Conservation (phyloP, 441 rosid genomes). For the Melastoma candidum region DNA sequence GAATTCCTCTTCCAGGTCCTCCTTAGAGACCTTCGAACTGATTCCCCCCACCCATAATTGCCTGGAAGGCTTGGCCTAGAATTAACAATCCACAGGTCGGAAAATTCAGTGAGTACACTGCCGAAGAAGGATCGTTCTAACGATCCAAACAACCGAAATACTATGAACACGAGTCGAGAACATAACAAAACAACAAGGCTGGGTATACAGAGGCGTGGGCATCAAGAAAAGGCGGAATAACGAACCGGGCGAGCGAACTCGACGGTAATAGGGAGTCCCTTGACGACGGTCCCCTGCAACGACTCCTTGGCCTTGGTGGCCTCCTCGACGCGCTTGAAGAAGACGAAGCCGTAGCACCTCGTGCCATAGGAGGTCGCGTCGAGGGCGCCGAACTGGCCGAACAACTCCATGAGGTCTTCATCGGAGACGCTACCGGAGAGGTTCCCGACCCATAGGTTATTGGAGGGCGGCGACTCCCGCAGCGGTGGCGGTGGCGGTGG, state of each 20-base stretch:
- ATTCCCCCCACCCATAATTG: slow-evolving; percentile 93
- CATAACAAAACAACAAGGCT: neutral
- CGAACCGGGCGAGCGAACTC: slow-evolving; percentile 96
- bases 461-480: slow-evolving; percentile 39
- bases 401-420: slow-evolving; percentile 45
- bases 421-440: slow-evolving; percentile 33
- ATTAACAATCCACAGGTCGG: slow-evolving; percentile 2
- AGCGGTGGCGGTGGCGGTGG: slow-evolving; percentile 4
- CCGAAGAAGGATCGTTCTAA: no score
- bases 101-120: no score
- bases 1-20: slow-evolving; percentile 69
- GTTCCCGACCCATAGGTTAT: slow-evolving; percentile 81
- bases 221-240: slow-evolving; percentile 24
- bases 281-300: slow-evolving; percentile 50
- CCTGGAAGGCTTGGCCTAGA: slow-evolving; percentile 81
- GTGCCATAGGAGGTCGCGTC: slow-evolving; percentile 55
- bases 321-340: slow-evolving; percentile 41
- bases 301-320: slow-evolving; percentile 61
- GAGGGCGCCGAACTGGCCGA: slow-evolving; percentile 47
- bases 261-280: slow-evolving; percentile 54
- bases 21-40: slow-evolving; percentile 51
- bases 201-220: neutral
- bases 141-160: no score
- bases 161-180: no score
- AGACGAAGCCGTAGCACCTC: slow-evolving; percentile 44